Evolutionary conservation across 2,329 filamentous ascomycete genomes (phyloP).

Genomic region (Diaporthe eres): DNA sequence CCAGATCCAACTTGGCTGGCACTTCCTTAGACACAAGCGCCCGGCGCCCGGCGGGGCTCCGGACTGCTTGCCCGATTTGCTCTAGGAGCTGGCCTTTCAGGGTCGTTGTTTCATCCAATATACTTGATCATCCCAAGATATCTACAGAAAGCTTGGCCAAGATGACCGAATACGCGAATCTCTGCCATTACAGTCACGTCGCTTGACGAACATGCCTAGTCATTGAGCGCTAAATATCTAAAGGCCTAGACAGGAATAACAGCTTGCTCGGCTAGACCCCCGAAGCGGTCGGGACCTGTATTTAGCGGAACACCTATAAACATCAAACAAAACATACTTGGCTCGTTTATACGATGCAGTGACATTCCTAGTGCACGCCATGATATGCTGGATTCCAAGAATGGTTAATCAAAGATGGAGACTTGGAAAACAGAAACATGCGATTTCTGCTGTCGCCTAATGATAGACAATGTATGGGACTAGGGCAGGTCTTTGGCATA

Average conservation of each 20-base stretch:
- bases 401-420: conserved; percentile 9
- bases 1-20: background rate
- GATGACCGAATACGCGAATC: background rate
- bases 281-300: background rate
- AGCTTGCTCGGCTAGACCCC: background rate
- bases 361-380: background rate
- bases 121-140: conserved; percentile 29
- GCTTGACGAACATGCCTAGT: background rate
- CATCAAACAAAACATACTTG: conserved; percentile 26
- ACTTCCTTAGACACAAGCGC: background rate
- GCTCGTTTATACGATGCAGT: conserved; percentile 32
- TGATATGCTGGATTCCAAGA: background rate
- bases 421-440: background rate
- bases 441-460: background rate
- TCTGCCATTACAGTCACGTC: background rate
- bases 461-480: too few species aligned
- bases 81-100: background rate
- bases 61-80: conserved; percentile 20
- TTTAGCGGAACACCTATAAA: conserved; percentile 20
- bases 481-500: background rate
- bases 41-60: background rate
- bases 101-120: conserved; percentile 12
- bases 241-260: conserved; percentile 9
- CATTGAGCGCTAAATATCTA: conserved; percentile 4
- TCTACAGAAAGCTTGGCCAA: conserved; percentile 12